Evolutionary conservation across 495 filamentous ascomycete genomes (phyloP).

Genomic region (Lasiosphaeris hirsuta): DNA sequence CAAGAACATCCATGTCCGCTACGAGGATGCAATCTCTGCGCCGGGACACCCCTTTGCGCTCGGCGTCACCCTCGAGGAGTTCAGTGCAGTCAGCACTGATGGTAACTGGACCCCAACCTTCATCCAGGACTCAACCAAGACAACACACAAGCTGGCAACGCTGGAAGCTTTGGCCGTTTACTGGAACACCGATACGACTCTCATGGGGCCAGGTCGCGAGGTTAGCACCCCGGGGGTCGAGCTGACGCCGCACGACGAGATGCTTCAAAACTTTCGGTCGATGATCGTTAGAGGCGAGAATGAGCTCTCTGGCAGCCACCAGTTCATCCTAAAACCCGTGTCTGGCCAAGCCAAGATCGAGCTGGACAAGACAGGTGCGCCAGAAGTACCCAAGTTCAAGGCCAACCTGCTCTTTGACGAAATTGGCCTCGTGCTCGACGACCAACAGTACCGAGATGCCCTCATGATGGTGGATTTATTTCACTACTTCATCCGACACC

Average conservation of each 20-base stretch:
- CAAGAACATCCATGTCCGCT: slow-evolving; percentile 96
- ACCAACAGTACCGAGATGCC: slow-evolving; percentile 93
- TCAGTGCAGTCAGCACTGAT: slow-evolving; percentile 95
- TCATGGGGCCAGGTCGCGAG: slow-evolving; percentile 75
- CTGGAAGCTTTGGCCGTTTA: slow-evolving; percentile 87
- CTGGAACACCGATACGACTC: slow-evolving; percentile 90
- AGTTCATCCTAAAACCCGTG: slow-evolving; percentile 93
- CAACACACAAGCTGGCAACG: slow-evolving; percentile 88
- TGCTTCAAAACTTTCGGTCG: slow-evolving; percentile 69
- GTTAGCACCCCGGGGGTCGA: slow-evolving; percentile 54
- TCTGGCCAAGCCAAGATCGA: slow-evolving; percentile 89
- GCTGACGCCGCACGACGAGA: slow-evolving; percentile 57
- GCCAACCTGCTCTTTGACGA: slow-evolving; percentile 90
- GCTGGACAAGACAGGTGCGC: slow-evolving; percentile 83
- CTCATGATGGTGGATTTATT: slow-evolving; percentile 98
- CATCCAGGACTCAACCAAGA: slow-evolving; percentile 76
- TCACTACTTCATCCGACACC: slow-evolving; percentile 96
- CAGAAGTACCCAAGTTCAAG: slow-evolving; percentile 82
- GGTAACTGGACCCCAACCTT: slow-evolving; percentile 90
- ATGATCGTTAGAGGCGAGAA: slow-evolving; percentile 70
- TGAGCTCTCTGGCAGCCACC: slow-evolving; percentile 55
- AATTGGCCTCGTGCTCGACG: slow-evolving; percentile 90
- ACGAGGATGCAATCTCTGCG: slow-evolving; percentile 94
- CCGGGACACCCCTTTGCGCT: slow-evolving; percentile 93
- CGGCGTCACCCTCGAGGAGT: slow-evolving; percentile 86